A percentile compares a stretch with the other conserved stretches of the same genome.
Conservation (phyloP, 2,329 filamentous ascomycete species). For the Chalaropsis thielavioides region DNA sequence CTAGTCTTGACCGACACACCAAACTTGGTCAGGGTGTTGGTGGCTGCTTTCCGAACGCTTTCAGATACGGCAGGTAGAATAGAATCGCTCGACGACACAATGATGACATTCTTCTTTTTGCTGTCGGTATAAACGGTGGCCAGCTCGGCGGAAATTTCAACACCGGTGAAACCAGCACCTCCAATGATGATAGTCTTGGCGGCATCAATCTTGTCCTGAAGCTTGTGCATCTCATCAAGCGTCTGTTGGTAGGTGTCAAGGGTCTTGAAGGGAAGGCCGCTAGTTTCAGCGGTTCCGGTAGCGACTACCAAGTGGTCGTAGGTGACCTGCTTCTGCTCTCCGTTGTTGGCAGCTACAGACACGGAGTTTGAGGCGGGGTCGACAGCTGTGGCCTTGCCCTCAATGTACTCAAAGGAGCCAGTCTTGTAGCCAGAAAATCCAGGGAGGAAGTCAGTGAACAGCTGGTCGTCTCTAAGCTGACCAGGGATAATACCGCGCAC, state of each 20-base stretch:
- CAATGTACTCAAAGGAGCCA: slow-evolving; percentile 37
- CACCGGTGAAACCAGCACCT: slow-evolving; percentile 28
- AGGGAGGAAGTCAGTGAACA: slow-evolving; percentile 26
- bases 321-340: slow-evolving; percentile 22
- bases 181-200: slow-evolving; percentile 27
- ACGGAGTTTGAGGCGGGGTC: slow-evolving; percentile 31
- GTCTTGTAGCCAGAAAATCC: slow-evolving; percentile 35
- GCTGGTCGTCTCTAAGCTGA: slow-evolving; percentile 30
- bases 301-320: slow-evolving; percentile 43
- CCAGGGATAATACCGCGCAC: slow-evolving; percentile 35
- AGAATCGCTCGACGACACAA: slow-evolving; percentile 18
- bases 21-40: slow-evolving; percentile 30
- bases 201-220: slow-evolving; percentile 27
- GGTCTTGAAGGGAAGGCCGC: slow-evolving; percentile 35
- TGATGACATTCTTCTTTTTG: slow-evolving; percentile 23
- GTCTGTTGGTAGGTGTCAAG: slow-evolving; percentile 31
- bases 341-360: slow-evolving; percentile 27
- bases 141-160: slow-evolving; percentile 28
- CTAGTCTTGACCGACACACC: slow-evolving; percentile 30
- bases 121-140: slow-evolving; percentile 23
- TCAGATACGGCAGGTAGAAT: slow-evolving; percentile 18
- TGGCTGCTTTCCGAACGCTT: slow-evolving; percentile 28
- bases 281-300: slow-evolving; percentile 22
- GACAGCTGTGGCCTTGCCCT: slow-evolving; percentile 33
- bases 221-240: slow-evolving; percentile 26